Evolutionary conservation across 176 grass and related monocot genomes (phyloP).

Genomic region (Oryza officinalis): DNA sequence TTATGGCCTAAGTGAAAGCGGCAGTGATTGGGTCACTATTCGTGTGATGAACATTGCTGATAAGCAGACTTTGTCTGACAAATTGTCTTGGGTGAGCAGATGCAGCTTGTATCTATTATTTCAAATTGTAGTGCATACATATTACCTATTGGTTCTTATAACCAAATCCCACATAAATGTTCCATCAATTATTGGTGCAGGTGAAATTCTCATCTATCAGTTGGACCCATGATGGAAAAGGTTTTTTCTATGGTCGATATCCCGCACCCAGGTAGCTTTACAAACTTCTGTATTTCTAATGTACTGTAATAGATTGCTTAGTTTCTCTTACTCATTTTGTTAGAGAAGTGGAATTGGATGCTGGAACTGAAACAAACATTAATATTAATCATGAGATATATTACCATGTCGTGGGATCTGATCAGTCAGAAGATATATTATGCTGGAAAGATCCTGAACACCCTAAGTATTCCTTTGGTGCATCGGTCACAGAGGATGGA

Average conservation of each 20-base stretch:
- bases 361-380: slow-evolving; percentile 89
- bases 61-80: slow-evolving; percentile 60
- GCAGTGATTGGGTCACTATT: slow-evolving; percentile 91
- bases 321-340: slow-evolving; percentile 28
- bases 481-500: slow-evolving; percentile 81
- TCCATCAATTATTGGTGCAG: slow-evolving; percentile 40
- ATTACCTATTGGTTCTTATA: slow-evolving; percentile 27
- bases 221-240: slow-evolving; percentile 89
- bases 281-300: neutral
- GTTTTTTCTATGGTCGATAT: slow-evolving; percentile 94
- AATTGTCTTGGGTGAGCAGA: slow-evolving; percentile 79
- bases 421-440: slow-evolving; percentile 90
- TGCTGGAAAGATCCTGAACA: slow-evolving; percentile 95
- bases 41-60: slow-evolving; percentile 66
- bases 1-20: slow-evolving; percentile 84
- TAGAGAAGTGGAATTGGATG: slow-evolving; percentile 70
- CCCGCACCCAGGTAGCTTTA: slow-evolving; percentile 70
- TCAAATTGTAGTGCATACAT: slow-evolving; percentile 5
- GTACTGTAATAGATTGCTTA: slow-evolving; percentile 20
- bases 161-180: neutral
- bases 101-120: neutral
- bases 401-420: slow-evolving; percentile 83
- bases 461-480: slow-evolving; percentile 65
- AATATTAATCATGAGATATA: slow-evolving; percentile 92
- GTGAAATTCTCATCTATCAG: slow-evolving; percentile 90